phyloP scores from a whole-genome alignment of 495 filamentous ascomycete species.

The Penicillium pulvis region DNA sequence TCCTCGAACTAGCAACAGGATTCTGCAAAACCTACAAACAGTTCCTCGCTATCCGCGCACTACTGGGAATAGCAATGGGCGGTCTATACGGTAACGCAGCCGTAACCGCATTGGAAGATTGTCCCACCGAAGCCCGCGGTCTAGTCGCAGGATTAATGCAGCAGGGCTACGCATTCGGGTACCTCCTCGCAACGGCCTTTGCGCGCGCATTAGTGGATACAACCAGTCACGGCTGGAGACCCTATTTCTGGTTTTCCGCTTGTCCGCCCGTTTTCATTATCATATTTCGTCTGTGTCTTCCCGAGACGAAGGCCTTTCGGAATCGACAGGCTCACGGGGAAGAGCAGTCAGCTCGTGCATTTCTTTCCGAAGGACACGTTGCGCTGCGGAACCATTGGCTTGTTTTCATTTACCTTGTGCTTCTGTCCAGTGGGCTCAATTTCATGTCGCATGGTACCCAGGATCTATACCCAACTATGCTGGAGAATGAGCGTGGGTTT shows the following conservation, averaged over 20 bases:
- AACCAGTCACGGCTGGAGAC: conserved; percentile 68
- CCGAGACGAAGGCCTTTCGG: conserved; percentile 67
- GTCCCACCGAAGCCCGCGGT: conserved; percentile 68
- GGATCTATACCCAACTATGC: conserved; percentile 83
- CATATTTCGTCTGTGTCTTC: conserved; percentile 67
- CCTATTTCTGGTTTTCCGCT: conserved; percentile 81
- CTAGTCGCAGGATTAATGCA: conserved; percentile 76
- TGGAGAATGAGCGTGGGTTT: conserved; percentile 73
- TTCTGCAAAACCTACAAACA: conserved; percentile 72
- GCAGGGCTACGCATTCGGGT: conserved; percentile 84
- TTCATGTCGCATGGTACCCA: conserved; percentile 87
- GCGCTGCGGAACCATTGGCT: conserved; percentile 74
- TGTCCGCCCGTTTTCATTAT: conserved; percentile 75
- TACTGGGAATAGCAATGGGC: conserved; percentile 84
- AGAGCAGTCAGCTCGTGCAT: conserved; percentile 54
- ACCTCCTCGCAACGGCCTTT: conserved; percentile 76
- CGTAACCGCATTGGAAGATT: conserved; percentile 79
- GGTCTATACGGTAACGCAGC: conserved; percentile 85
- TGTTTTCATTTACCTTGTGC: conserved; percentile 71
- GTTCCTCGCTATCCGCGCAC: conserved; percentile 73
- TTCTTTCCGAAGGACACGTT: conserved; percentile 69
- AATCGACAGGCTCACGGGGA: conserved; percentile 56
- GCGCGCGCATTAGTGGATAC: conserved; percentile 67
- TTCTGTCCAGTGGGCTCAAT: conserved; percentile 84
- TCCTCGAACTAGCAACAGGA: conserved; percentile 73